phyloP scores from a whole-genome alignment of 225 moss, liverwort and hornwort genomes.

The Sphagnum tenellum region DNA sequence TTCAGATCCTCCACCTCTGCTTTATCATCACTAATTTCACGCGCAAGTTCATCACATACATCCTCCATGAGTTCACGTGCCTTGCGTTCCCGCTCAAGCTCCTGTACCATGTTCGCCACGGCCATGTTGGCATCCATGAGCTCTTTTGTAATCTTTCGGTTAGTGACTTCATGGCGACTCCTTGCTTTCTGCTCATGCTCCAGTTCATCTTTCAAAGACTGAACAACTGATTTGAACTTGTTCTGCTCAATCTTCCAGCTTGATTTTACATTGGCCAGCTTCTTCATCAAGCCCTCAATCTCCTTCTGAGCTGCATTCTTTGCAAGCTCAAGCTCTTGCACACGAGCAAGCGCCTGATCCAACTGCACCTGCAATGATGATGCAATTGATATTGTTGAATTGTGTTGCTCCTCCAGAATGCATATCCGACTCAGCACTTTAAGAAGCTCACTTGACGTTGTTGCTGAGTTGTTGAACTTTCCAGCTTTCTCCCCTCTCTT shows the following conservation, averaged over 20 bases:
- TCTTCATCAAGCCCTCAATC: slow-evolving; percentile 60
- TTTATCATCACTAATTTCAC: slow-evolving; percentile 92
- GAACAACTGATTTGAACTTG: slow-evolving; percentile 51
- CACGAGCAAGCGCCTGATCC: slow-evolving; percentile 56
- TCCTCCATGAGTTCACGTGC: slow-evolving; percentile 90
- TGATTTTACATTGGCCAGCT: slow-evolving; percentile 56
- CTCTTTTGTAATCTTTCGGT: slow-evolving; percentile 84
- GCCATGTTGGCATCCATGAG: slow-evolving; percentile 86
- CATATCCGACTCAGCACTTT: slow-evolving; percentile 74
- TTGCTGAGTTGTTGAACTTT: slow-evolving; percentile 16
- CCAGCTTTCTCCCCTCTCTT: too few species aligned
- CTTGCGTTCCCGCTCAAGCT: slow-evolving; percentile 83
- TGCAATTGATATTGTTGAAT: slow-evolving; percentile 29
- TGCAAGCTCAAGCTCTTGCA: slow-evolving; percentile 71
- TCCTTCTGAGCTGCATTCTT: slow-evolving; percentile 66
- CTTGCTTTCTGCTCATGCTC: slow-evolving; percentile 88
- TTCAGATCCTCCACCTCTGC: slow-evolving; percentile 83
- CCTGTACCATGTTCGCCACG: slow-evolving; percentile 72
- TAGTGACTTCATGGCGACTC: slow-evolving; percentile 61
- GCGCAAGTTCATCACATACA: slow-evolving; percentile 92
- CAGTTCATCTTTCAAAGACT: slow-evolving; percentile 60
- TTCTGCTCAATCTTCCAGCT: slow-evolving; percentile 80
- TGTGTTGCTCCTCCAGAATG: slow-evolving; percentile 63
- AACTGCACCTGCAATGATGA: slow-evolving; percentile 51
- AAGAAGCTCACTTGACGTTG: slow-evolving; percentile 54